Evolutionary conservation across 78 protist genomes (phyloP).

Genomic region (Dictyostelium citrinum): DNA sequence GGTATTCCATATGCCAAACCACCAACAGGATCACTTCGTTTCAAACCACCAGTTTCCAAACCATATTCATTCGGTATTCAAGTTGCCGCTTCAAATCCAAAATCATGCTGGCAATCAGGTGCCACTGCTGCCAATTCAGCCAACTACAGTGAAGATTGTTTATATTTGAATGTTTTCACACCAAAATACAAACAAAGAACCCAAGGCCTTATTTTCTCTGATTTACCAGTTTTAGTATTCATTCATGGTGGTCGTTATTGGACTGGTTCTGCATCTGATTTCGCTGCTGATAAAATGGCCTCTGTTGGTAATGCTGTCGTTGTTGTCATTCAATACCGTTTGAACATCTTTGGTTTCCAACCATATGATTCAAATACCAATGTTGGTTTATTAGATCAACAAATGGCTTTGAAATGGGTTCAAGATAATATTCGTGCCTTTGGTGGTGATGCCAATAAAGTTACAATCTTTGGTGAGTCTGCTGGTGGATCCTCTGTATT

Average conservation of each 20-base stretch:
- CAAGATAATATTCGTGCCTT: constrained; percentile 79
- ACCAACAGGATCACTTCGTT: constrained; percentile 80
- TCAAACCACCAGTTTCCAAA: constrained; percentile 51
- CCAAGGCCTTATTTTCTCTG: not conserved
- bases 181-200: constrained; percentile 37
- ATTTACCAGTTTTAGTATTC: constrained; percentile 56
- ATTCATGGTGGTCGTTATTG: constrained; percentile 77
- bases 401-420: constrained; percentile 84
- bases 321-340: constrained; percentile 83
- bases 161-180: constrained; percentile 78
- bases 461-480: constrained; percentile 86
- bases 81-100: not conserved
- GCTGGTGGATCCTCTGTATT: constrained; percentile 86
- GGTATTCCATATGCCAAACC: constrained; percentile 85
- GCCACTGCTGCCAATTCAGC: not conserved
- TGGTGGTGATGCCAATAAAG: constrained; percentile 83
- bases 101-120: constrained; percentile 59
- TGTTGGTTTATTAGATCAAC: constrained; percentile 87
- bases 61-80: not conserved
- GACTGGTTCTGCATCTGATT: constrained; percentile 19
- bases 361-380: constrained; percentile 75
- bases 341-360: constrained; percentile 83
- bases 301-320: constrained; percentile 39
- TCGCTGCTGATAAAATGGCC: constrained; percentile 35
- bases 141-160: constrained; percentile 72